Conservation (phyloP, 768 basidiomycete species). For the Lentinula sp. region DNA sequence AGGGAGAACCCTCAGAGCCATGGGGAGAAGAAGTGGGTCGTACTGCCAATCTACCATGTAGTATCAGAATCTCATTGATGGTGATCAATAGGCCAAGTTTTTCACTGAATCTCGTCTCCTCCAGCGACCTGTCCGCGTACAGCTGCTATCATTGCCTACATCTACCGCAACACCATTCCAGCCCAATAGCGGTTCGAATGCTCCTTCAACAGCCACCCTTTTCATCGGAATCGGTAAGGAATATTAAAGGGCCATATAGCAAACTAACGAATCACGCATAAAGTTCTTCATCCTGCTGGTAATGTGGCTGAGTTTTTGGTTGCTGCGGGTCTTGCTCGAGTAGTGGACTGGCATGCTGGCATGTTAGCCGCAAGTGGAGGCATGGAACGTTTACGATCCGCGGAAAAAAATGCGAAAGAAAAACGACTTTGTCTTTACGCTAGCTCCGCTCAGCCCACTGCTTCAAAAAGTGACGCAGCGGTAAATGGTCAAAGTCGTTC, state of each 20-base stretch:
- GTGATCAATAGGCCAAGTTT: conserved; percentile 65
- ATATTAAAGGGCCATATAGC: conserved; percentile 4
- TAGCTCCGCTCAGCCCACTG: conserved; percentile 34
- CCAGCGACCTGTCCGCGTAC: conserved; percentile 71
- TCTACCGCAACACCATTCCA: conserved; percentile 80
- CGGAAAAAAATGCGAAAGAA: conserved; percentile 78
- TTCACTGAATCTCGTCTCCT: conserved; percentile 88
- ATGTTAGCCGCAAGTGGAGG: conserved; percentile 80
- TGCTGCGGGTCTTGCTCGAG: conserved; percentile 77
- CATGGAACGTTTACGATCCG: conserved; percentile 82
- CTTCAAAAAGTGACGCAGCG: conserved; percentile 39
- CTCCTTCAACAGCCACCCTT: conserved; percentile 67
- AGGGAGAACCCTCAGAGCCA: conserved; percentile 73
- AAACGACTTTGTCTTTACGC: conserved; percentile 68
- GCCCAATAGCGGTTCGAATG: conserved; percentile 39
- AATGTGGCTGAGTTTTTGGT: conserved; percentile 91
- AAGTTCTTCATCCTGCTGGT: conserved; percentile 86
- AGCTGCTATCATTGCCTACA: conserved; percentile 75
- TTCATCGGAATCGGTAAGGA: conserved; percentile 81
- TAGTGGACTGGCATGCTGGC: conserved; percentile 98
- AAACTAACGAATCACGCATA: neutral
- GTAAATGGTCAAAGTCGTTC: conserved; percentile 37
- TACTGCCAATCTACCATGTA: neutral
- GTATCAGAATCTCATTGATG: conserved; percentile 10
- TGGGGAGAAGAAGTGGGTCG: conserved; percentile 82